These are phyloP conservation scores for Phaeophleospora eucalypticola DNA, from an alignment of 2,329 filamentous ascomycete genomes.

Conservation along the genomic window DNA sequence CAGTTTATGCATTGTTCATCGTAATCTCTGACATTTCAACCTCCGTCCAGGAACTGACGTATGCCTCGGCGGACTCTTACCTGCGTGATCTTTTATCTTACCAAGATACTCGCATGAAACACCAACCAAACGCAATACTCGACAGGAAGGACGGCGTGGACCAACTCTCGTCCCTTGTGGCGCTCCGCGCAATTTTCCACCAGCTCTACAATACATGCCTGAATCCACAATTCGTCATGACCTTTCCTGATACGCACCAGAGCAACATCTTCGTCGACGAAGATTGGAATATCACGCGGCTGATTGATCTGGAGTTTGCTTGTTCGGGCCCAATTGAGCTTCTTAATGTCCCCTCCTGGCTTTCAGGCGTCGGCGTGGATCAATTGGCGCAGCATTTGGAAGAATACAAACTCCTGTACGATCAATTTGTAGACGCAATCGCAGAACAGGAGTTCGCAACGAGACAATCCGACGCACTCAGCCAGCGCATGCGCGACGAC, in stretches of 20 bases:
- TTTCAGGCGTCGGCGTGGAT: constrained; percentile 17
- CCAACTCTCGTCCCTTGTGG: background rate
- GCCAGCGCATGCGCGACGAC: background rate
- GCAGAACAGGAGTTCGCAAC: background rate
- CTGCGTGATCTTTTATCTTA: background rate
- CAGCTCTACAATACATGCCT: background rate
- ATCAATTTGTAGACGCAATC: background rate
- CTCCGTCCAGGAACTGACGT: background rate
- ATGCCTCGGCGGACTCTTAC: background rate
- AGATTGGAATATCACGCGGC: constrained; percentile 33
- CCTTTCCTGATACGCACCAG: constrained; percentile 38
- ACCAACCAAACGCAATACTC: background rate
- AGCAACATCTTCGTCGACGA: constrained; percentile 39
- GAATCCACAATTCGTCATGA: constrained; percentile 12
- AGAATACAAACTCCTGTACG: background rate
- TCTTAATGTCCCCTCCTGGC: constrained; percentile 29
- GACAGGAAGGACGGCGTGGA: background rate
- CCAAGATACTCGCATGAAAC: background rate
- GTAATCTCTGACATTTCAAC: background rate
- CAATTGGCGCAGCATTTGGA: background rate
- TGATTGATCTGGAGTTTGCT: constrained; percentile 38
- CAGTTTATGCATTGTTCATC: background rate
- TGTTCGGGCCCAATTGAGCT: constrained; percentile 32
- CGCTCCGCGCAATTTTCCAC: background rate
- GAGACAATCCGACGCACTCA: background rate